phyloP scores from a whole-genome alignment of 2,329 filamentous ascomycete species.

The Camillea tinctor region DNA sequence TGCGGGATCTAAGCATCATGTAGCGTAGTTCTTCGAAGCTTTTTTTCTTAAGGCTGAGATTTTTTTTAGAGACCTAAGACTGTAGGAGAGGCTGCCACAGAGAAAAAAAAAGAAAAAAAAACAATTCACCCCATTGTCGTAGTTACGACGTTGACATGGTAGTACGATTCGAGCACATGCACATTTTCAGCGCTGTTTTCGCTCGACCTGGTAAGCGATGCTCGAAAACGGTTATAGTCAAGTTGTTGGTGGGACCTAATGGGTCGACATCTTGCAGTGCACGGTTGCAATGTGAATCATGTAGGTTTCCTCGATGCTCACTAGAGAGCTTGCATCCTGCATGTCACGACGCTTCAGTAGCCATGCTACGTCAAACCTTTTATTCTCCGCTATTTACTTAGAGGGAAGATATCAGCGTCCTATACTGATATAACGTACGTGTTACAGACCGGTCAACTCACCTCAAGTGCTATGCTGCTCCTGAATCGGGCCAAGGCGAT shows the following conservation, averaged over 20 bases:
- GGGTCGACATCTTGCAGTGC: constrained; percentile 8
- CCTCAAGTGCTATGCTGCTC: not conserved
- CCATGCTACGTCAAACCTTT: constrained; percentile 3
- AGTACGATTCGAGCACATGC: constrained; percentile 13
- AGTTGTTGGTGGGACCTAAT: constrained; percentile 8
- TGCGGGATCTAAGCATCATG: not conserved
- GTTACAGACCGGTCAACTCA: not conserved
- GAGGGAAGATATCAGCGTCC: not conserved
- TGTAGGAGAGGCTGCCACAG: constrained; percentile 12
- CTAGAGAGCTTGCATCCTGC: constrained; percentile 8
- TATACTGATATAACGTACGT: not conserved
- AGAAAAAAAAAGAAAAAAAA: constrained; percentile 12
- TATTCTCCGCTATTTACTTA: not conserved
- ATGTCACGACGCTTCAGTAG: constrained; percentile 5
- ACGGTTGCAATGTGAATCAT: constrained; percentile 1
- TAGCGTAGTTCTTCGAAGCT: constrained; percentile 16
- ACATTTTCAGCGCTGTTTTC: constrained; percentile 7
- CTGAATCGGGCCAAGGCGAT: not conserved
- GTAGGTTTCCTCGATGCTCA: not conserved
- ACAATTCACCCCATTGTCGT: constrained; percentile 8
- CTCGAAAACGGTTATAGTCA: constrained; percentile 14
- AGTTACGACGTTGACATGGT: constrained; percentile 16
- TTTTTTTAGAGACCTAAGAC: constrained; percentile 1
- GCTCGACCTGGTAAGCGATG: constrained; percentile 18
- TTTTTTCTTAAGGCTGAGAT: constrained; percentile 4